Evolutionary conservation across 345 rosid species (phyloP), one percentile per base, ranked within the genome.

Genomic region (Syzygium aqueum): DNA sequence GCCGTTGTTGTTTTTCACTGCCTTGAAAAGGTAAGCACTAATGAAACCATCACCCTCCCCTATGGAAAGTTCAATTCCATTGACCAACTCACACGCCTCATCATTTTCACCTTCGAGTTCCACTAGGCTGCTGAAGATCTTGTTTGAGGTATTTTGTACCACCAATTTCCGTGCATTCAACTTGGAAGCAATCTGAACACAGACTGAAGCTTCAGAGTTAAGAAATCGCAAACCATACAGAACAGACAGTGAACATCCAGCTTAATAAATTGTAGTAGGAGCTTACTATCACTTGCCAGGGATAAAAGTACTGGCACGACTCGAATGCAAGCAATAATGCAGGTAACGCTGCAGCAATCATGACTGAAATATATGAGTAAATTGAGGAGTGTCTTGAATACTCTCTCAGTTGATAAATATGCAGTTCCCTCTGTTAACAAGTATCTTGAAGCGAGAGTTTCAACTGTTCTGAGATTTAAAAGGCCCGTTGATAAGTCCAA

Each of bases 1-100:
- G 85, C 94, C 96, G 85, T 96, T 97, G 73, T 96, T 97, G 84
- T 97, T 97, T 87, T 97, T 97, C 85, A 97, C 97, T 19, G 98
- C 97, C 85, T 90, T 97, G 85, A 92, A 93, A 65, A 97, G 92
- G 89, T 92, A 93, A 77, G 98, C 97, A 51, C 84, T 89, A 89
- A 97, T 92, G 86, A 90, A 85, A 87, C 95, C 96, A 49, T 15
- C 88, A 22, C 92, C 93, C 56, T 94, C 95, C 28, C 95, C 95
- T 14, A 94, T 84, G 51, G 94, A 93, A 54, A 97, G 85, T 89
- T 95, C 98, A 21, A 86, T 87, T 86, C 98, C 96, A 54, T 87
- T 94, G 51, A 96, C 98, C 8, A 97, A 88, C 90, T 96, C 99
- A 46, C 98, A 96, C 28, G 95, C 90, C 89, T 97, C 97, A 53